Conservation (phyloP, 1,284 basidiomycete species). For the Cryptococcus amylolentus region DNA sequence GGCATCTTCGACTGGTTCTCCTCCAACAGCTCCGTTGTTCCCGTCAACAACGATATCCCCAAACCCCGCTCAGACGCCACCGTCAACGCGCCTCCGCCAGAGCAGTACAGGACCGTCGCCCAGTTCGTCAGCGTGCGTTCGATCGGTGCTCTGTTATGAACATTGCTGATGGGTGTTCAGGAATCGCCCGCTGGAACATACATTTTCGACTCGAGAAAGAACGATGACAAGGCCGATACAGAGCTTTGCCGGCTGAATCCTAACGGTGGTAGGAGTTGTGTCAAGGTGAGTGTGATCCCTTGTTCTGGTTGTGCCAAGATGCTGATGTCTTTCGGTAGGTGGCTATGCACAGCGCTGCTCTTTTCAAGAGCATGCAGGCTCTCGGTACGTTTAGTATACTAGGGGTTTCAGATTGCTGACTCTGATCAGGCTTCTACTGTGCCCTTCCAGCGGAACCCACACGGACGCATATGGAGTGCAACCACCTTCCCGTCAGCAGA, state of each 20-base stretch:
- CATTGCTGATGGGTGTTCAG: conserved; percentile 6
- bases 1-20: conserved; percentile 5
- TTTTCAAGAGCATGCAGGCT: conserved; percentile 71
- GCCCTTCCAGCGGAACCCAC: conserved; percentile 67
- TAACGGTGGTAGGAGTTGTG: conserved; percentile 58
- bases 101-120: conserved; percentile 34
- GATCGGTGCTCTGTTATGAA: background rate
- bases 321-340: conserved; percentile 51
- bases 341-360: conserved; percentile 62
- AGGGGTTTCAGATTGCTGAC: conserved; percentile 46
- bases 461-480: conserved; percentile 71
- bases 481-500: conserved; percentile 54
- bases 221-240: conserved; percentile 57
- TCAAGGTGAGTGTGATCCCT: conserved; percentile 55
- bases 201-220: conserved; percentile 38
- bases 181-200: conserved; percentile 34
- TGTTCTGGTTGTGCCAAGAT: background rate
- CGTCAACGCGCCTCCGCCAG: conserved; percentile 36
- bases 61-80: conserved; percentile 32
- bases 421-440: conserved; percentile 65
- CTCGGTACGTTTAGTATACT: conserved; percentile 11
- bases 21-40: background rate
- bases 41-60: conserved; percentile 32
- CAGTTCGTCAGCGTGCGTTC: conserved; percentile 41
- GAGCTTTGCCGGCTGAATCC: conserved; percentile 60